These are phyloP conservation scores for Penicillium vulpinum DNA, from an alignment of 2,329 filamentous ascomycete species.

Conservation along the genomic window DNA sequence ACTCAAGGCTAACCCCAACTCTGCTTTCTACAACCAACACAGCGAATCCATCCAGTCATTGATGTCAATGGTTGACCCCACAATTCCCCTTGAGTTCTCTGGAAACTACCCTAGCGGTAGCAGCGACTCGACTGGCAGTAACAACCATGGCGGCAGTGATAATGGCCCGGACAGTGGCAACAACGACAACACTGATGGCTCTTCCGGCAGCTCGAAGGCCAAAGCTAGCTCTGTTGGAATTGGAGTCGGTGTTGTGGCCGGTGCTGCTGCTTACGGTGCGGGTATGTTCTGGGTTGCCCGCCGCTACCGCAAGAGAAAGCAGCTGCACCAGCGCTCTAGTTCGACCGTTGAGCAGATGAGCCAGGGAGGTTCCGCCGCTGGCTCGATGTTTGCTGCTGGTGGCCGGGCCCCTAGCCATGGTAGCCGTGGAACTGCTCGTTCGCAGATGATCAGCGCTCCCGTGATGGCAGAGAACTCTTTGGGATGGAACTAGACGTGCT, in stretches of 20 bases:
- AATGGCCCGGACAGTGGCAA: constrained; percentile 35
- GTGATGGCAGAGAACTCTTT: constrained; percentile 93
- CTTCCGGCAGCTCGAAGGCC: constrained; percentile 44
- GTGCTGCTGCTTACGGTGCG: constrained; percentile 83
- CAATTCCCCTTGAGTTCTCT: constrained; percentile 65
- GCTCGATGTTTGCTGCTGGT: constrained; percentile 44
- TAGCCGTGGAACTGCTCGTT: constrained; percentile 68
- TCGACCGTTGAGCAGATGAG: constrained; percentile 69
- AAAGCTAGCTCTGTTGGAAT: constrained; percentile 60
- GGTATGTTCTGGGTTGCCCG: constrained; percentile 93
- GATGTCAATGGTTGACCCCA: constrained; percentile 78
- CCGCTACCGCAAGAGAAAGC: constrained; percentile 83
- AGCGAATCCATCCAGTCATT: constrained; percentile 67
- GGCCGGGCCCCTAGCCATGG: constrained; percentile 56
- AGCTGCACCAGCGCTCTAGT: constrained; percentile 73
- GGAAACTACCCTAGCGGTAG: constrained; percentile 29
- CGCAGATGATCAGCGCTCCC: constrained; percentile 79
- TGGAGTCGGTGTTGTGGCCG: constrained; percentile 72
- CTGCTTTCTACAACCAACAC: constrained; percentile 72
- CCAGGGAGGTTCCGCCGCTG: constrained; percentile 55
- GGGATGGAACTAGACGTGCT: constrained; percentile 76
- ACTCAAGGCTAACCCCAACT: constrained; percentile 70
- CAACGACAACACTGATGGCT: constrained; percentile 48
- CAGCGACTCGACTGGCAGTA: constrained; percentile 42
- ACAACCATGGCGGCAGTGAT: constrained; percentile 29